Percentiles rank a stretch among this genome's conserved stretches.
Evolutionary conservation across 352 stramenopile genomes (phyloP).

Genomic region (Pythium pectinolyticum): DNA sequence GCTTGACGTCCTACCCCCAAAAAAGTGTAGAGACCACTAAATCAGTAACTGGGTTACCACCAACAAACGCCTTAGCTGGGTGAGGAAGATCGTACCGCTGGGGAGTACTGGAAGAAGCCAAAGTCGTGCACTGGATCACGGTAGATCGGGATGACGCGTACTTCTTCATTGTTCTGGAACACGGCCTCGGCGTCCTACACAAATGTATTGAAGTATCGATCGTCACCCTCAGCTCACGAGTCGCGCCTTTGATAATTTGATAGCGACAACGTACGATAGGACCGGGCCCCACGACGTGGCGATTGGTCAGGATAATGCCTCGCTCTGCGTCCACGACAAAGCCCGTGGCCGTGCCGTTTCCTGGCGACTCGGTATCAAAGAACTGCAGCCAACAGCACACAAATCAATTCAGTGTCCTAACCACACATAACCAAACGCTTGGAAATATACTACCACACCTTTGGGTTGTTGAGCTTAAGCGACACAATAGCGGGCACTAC

Average conservation of each 20-base stretch:
- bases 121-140: constrained; percentile 93
- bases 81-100: constrained; percentile 51
- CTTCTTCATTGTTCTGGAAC: constrained; percentile 94
- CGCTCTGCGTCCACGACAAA: constrained; percentile 92
- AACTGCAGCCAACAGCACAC: constrained; percentile 41
- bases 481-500: constrained; percentile 86
- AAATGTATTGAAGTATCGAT: too few relatives aligned
- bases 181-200: constrained; percentile 84
- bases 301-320: constrained; percentile 93
- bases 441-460: constrained; percentile 41
- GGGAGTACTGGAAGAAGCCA: constrained; percentile 91
- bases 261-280: constrained; percentile 79
- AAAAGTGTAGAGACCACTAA: too few relatives aligned
- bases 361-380: constrained; percentile 88
- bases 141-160: constrained; percentile 91
- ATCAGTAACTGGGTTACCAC: too few relatives aligned
- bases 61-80: not conserved
- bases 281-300: constrained; percentile 88
- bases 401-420: not conserved
- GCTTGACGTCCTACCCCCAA: constrained; percentile 69
- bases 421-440: not conserved
- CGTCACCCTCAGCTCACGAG: too few relatives aligned
- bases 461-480: constrained; percentile 88
- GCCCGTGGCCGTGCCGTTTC: constrained; percentile 88
- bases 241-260: too few relatives aligned